Evolutionary conservation across 139 green algal genomes (phyloP).

Genomic region (Micractinium conductrix): DNA sequence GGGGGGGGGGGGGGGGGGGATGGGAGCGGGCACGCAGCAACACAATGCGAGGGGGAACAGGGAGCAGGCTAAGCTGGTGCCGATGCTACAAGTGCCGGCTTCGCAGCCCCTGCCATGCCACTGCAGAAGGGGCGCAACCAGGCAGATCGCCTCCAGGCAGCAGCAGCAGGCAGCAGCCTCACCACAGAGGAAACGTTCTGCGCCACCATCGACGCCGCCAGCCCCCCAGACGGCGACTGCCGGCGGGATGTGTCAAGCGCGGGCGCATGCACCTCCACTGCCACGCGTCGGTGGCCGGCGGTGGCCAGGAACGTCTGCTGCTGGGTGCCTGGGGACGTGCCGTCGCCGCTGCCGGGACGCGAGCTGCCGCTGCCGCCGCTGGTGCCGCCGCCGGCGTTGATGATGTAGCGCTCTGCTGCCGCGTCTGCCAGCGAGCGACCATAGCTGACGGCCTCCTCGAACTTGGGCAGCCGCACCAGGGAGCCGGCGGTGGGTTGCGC

Average conservation of each 20-base stretch:
- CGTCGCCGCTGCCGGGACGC: neutral
- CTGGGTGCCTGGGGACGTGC: neutral
- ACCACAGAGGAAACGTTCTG: constrained; percentile 15
- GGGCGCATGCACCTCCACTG: constrained; percentile 60
- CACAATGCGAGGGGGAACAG: too few species aligned
- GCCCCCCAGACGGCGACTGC: neutral
- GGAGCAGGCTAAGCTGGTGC: too few species aligned
- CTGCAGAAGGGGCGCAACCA: too few species aligned
- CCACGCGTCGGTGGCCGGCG: constrained; percentile 43
- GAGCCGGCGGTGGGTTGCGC: constrained; percentile 51
- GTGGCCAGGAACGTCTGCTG: constrained; percentile 62
- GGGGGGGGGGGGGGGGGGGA: neutral
- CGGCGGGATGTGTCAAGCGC: neutral
- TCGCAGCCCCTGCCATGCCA: too few species aligned
- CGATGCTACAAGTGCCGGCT: too few species aligned
- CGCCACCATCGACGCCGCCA: neutral
- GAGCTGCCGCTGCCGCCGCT: neutral
- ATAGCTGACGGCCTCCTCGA: constrained; percentile 34
- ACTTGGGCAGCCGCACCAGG: constrained; percentile 75
- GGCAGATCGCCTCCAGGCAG: neutral
- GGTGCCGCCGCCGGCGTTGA: neutral
- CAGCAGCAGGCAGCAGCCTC: neutral
- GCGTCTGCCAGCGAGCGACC: constrained; percentile 58
- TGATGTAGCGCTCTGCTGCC: constrained; percentile 64
- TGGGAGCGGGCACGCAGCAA: neutral